Percentiles rank a stretch among this genome's conserved stretches.
These are phyloP conservation scores for Cutaneotrichosporon mucoides DNA, from an alignment of 1,284 basidiomycete genomes.

Conservation along the genomic window DNA sequence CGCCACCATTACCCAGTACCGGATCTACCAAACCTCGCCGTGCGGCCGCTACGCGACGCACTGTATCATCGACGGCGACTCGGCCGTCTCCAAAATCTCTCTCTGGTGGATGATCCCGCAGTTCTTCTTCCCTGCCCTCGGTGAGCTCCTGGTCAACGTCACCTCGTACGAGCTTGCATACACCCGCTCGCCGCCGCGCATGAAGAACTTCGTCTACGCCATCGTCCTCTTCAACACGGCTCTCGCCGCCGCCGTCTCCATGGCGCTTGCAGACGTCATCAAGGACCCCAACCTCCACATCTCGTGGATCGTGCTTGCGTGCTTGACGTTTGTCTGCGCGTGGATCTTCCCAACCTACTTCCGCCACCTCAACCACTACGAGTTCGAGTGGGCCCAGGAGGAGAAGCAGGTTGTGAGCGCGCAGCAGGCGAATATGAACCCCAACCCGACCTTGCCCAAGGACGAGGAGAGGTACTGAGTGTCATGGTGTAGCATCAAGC, in stretches of 20 bases:
- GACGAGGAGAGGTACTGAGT: too few species aligned
- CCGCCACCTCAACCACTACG: slow-evolving; percentile 38
- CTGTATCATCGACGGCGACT: slow-evolving; percentile 19
- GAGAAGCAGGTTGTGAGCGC: neutral
- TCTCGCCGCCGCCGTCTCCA: slow-evolving; percentile 46
- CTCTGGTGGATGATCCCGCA: slow-evolving; percentile 50
- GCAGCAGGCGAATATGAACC: too few species aligned
- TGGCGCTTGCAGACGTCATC: slow-evolving; percentile 33
- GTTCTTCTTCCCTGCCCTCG: slow-evolving; percentile 51
- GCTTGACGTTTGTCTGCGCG: slow-evolving; percentile 33
- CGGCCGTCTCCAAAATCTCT: slow-evolving; percentile 22
- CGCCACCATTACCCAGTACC: slow-evolving; percentile 41
- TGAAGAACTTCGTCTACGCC: slow-evolving; percentile 50
- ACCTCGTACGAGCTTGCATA: slow-evolving; percentile 54
- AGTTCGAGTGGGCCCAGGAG: slow-evolving; percentile 12
- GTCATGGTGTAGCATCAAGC: too few species aligned
- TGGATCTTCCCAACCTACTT: slow-evolving; percentile 21
- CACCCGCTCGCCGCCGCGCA: slow-evolving; percentile 49
- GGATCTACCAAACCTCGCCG: slow-evolving; percentile 51
- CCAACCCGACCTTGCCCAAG: too few species aligned
- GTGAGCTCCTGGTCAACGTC: slow-evolving; percentile 54
- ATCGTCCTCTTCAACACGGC: slow-evolving; percentile 44
- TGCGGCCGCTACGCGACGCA: slow-evolving; percentile 50
- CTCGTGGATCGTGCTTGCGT: slow-evolving; percentile 49
- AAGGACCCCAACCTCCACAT: slow-evolving; percentile 52